Conservation (phyloP, 208 protist species). For the Crithidia fasciculata region DNA sequence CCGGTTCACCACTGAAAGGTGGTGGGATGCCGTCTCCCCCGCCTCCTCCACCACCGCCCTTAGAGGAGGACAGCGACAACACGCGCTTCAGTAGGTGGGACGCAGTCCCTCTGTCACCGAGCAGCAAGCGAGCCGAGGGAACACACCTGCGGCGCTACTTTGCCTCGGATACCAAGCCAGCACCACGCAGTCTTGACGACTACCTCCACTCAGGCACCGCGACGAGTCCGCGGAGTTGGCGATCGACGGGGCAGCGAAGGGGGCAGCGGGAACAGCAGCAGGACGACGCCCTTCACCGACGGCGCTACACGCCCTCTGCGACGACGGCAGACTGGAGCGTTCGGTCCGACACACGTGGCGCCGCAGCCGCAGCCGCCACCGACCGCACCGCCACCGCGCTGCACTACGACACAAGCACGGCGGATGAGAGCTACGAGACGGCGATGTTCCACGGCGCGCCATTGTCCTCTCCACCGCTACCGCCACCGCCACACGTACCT, state of each 20-base stretch:
- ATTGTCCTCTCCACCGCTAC: background rate
- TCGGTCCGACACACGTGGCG: background rate
- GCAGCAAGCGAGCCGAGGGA: slow-evolving; percentile 20
- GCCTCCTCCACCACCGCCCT: background rate
- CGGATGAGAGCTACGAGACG: background rate
- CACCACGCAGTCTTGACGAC: background rate
- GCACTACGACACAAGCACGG: background rate
- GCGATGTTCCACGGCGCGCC: background rate
- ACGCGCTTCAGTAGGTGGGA: slow-evolving; percentile 26
- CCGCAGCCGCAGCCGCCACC: background rate
- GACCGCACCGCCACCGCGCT: slow-evolving; percentile 4
- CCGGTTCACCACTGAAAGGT: background rate
- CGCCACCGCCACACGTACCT: background rate
- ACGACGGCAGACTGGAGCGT: background rate
- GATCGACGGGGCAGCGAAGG: background rate
- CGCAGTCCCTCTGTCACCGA: slow-evolving; percentile 27
- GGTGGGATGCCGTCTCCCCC: background rate
- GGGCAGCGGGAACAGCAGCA: background rate
- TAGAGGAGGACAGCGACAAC: background rate
- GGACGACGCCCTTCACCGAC: no score
- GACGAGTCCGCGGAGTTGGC: background rate
- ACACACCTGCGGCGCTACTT: slow-evolving; percentile 27
- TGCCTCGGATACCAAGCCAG: slow-evolving; percentile 6
- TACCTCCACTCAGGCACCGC: background rate
- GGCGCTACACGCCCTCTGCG: background rate